These are phyloP conservation scores for Apiospora koreana DNA, from an alignment of 2,329 filamentous ascomycete genomes.

Conservation along the genomic window DNA sequence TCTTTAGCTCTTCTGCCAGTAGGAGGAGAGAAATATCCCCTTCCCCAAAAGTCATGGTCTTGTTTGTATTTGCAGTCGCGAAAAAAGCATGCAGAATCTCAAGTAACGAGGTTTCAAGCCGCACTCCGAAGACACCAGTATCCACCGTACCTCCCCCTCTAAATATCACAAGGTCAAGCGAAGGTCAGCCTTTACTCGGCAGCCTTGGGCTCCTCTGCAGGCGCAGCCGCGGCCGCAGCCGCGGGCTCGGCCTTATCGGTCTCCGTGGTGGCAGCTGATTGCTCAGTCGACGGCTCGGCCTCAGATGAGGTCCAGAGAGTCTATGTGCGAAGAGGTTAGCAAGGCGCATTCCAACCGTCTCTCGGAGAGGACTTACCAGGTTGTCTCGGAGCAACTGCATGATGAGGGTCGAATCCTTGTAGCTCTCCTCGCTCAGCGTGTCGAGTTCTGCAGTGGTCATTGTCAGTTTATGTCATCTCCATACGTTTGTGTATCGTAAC, in stretches of 20 bases:
- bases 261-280: slow-evolving; percentile 55
- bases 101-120: slow-evolving; percentile 51
- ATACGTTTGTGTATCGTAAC: slow-evolving; percentile 16
- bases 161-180: slow-evolving; percentile 42
- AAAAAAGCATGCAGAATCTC: slow-evolving; percentile 52
- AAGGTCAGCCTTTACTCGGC: slow-evolving; percentile 53
- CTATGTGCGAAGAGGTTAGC: slow-evolving; percentile 44
- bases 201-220: slow-evolving; percentile 69
- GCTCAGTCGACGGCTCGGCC: slow-evolving; percentile 70
- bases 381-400: slow-evolving; percentile 99
- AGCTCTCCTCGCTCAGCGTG: slow-evolving; percentile 96
- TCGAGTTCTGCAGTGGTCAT: slow-evolving; percentile 73
- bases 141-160: slow-evolving; percentile 46
- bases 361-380: slow-evolving; percentile 60
- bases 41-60: slow-evolving; percentile 31
- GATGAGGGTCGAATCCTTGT: slow-evolving; percentile 98
- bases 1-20: slow-evolving; percentile 36
- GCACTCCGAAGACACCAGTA: slow-evolving; percentile 64
- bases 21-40: slow-evolving; percentile 25
- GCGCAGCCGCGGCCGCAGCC: slow-evolving; percentile 47
- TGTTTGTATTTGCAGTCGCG: slow-evolving; percentile 46
- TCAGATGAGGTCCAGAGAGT: slow-evolving; percentile 99
- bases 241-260: slow-evolving; percentile 53
- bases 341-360: neutral
- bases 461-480: slow-evolving; percentile 17